Conservation (phyloP, 345 rosid genomes). For the Eucalyptus tenuipes region DNA sequence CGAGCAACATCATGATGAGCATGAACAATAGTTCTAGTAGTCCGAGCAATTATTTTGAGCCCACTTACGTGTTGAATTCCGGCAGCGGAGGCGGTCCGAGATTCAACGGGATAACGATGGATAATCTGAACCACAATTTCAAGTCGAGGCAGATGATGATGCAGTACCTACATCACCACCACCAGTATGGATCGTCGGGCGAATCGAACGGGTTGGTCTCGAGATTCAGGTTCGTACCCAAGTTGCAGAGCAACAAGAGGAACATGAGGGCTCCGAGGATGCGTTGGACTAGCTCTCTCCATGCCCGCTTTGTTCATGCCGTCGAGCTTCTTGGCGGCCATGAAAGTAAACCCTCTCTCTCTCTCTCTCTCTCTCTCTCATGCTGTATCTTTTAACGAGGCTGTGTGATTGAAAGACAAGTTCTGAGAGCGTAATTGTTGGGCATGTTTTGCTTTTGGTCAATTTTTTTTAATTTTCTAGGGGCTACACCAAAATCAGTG, state of each 20-base stretch:
- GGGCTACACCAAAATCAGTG: constrained; percentile 82
- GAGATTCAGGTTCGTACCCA: constrained; percentile 41
- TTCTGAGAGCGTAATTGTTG: not conserved
- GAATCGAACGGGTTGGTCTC: not conserved
- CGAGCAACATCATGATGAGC: not conserved
- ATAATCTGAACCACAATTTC: not conserved
- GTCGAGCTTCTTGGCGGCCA: constrained; percentile 47
- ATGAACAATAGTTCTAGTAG: not conserved
- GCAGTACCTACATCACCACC: not conserved
- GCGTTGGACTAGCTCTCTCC: constrained; percentile 44
- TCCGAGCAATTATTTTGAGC: not conserved
- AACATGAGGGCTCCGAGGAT: constrained; percentile 78
- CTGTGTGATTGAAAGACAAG: not conserved
- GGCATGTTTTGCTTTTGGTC: not conserved
- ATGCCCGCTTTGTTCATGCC: constrained; percentile 30
- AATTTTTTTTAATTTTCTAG: not conserved
- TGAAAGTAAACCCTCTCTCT: constrained; percentile 18
- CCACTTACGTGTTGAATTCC: not conserved
- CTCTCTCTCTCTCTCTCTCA: not conserved
- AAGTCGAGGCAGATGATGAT: not conserved
- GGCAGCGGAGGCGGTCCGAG: not conserved
- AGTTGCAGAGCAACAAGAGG: constrained; percentile 33
- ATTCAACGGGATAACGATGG: not conserved
- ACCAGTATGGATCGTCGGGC: not conserved
- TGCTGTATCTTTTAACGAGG: not conserved